Conservation (phyloP, 78 protist genomes). For the Chrysochromulina parva region DNA sequence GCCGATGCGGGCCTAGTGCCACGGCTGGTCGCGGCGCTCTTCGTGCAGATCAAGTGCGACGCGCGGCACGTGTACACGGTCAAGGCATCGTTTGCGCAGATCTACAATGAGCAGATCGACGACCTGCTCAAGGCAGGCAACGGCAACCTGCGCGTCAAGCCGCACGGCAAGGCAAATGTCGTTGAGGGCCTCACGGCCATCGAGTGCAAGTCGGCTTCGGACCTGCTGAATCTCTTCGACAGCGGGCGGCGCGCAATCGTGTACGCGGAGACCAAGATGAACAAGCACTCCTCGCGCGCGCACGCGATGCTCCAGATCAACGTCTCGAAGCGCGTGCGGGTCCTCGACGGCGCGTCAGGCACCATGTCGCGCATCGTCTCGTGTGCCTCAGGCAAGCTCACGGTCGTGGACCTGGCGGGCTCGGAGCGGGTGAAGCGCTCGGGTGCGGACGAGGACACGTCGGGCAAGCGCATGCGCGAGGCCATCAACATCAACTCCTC, state of each 20-base stretch:
- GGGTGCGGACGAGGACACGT: background rate
- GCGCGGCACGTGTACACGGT: conserved; percentile 16
- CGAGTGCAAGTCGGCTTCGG: background rate
- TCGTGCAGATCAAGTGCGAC: background rate
- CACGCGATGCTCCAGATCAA: background rate
- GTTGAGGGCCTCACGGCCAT: background rate
- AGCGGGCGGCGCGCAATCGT: background rate
- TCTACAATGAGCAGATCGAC: conserved; percentile 74
- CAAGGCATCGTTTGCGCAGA: conserved; percentile 63
- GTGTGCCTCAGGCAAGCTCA: background rate
- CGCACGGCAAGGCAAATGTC: background rate
- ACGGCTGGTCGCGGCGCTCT: background rate
- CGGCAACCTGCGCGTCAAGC: conserved; percentile 44
- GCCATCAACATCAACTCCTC: conserved; percentile 63
- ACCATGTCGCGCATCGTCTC: background rate
- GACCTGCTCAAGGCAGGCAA: conserved; percentile 73
- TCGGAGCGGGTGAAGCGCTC: conserved; percentile 33
- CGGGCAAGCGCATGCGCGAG: conserved; percentile 63
- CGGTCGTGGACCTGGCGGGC: conserved; percentile 56
- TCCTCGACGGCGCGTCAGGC: background rate
- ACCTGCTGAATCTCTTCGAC: background rate
- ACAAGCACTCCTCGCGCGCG: conserved; percentile 1
- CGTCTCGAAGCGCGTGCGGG: background rate
- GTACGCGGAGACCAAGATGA: conserved; percentile 1
- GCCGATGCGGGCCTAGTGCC: background rate